phyloP scores from a whole-genome alignment of 768 basidiomycete species.

The Boletus speciosus region DNA sequence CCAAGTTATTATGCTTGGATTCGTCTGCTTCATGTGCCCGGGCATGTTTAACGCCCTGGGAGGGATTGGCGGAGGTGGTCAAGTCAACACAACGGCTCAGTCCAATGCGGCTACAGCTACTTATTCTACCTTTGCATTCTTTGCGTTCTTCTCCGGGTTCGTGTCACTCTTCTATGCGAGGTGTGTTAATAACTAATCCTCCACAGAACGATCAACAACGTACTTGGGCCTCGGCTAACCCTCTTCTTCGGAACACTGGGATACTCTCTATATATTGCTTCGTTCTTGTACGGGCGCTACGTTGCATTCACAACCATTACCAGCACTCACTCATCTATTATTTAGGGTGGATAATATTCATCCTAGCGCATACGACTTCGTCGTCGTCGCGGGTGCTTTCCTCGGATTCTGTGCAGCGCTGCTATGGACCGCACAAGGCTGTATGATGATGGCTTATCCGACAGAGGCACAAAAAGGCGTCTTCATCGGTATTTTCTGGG shows the following conservation, averaged over 20 bases:
- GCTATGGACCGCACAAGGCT: conserved; percentile 85
- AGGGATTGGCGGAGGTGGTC: conserved; percentile 78
- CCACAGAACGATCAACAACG: conserved; percentile 71
- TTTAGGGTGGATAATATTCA: conserved; percentile 69
- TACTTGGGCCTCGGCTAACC: conserved; percentile 71
- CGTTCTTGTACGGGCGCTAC: conserved; percentile 55
- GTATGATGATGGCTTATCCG: conserved; percentile 79
- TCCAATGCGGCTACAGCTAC: conserved; percentile 69
- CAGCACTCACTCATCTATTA: neutral
- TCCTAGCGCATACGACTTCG: conserved; percentile 54
- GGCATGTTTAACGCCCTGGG: conserved; percentile 80
- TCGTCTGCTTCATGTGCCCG: conserved; percentile 58
- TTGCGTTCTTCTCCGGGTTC: conserved; percentile 72
- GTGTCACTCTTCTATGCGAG: conserved; percentile 8
- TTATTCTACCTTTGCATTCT: conserved; percentile 61
- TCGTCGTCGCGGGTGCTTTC: conserved; percentile 67
- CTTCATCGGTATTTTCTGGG: conserved; percentile 80
- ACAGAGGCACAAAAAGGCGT: conserved; percentile 75
- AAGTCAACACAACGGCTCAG: conserved; percentile 59
- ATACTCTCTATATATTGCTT: conserved; percentile 73
- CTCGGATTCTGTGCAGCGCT: conserved; percentile 71
- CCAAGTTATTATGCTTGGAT: conserved; percentile 55
- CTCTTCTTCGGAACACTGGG: conserved; percentile 72
- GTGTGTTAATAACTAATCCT: neutral
- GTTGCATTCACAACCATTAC: neutral